Evolutionary conservation across 164 flowering plant genomes (phyloP).

Genomic region (Taxillus chinensis): DNA sequence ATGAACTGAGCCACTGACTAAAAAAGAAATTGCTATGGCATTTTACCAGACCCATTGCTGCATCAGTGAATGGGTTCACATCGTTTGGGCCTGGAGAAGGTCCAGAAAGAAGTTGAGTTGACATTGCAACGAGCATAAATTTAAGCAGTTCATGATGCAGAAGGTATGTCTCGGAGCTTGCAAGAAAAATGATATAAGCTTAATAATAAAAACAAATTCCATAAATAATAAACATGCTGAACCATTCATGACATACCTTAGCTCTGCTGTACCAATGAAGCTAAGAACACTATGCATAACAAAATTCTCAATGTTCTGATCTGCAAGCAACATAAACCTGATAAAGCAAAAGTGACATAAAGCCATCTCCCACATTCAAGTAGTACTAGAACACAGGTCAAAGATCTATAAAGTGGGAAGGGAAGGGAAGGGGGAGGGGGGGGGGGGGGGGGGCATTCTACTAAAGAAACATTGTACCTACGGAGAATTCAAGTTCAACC

Average conservation of each 20-base stretch:
- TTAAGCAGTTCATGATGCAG: conserved; percentile 85
- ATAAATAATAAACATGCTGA: conserved; percentile 2
- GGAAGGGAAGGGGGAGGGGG: too few relatives aligned
- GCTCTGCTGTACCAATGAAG: conserved; percentile 65
- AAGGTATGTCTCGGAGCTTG: conserved; percentile 56
- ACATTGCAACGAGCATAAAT: conserved; percentile 82
- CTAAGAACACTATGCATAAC: conserved; percentile 56
- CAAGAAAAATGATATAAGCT: conserved; percentile 16
- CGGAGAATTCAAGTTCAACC: too few relatives aligned
- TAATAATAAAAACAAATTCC: background rate
- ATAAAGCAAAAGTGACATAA: background rate
- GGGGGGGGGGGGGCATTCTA: too few relatives aligned
- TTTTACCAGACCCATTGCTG: conserved; percentile 77
- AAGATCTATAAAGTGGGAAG: too few relatives aligned
- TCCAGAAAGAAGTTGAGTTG: conserved; percentile 87
- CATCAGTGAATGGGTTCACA: conserved; percentile 84
- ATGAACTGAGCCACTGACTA: background rate
- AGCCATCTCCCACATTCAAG: too few relatives aligned
- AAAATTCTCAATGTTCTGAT: conserved; percentile 43
- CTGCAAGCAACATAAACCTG: conserved; percentile 29
- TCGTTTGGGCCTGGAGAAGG: conserved; percentile 82
- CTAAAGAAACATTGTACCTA: too few relatives aligned
- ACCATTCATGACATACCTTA: conserved; percentile 44
- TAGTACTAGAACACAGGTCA: too few relatives aligned
- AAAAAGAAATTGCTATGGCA: background rate